Percentiles rank a stretch among this genome's conserved stretches.
Conservation (phyloP, 257 asterid genomes). For the Nicotiana tabacum region DNA sequence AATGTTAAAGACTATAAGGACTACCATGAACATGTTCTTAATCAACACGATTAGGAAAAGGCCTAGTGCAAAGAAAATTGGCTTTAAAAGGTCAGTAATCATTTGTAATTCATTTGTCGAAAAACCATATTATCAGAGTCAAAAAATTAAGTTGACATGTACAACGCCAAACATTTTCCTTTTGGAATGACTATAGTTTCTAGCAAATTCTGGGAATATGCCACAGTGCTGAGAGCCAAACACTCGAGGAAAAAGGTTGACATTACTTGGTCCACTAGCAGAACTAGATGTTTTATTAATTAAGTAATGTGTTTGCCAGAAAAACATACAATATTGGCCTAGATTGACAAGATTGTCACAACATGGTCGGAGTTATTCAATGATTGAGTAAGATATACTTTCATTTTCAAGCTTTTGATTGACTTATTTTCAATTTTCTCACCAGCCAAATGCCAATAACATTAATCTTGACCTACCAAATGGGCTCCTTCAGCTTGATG, state of each 20-base stretch:
- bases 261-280: background rate
- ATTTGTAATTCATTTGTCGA: no score
- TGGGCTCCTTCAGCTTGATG: background rate
- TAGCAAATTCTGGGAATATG: background rate
- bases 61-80: no score
- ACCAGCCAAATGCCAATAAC: background rate
- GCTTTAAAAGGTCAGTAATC: no score
- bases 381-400: conserved; percentile 8
- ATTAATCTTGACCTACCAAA: background rate
- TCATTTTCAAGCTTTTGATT: background rate
- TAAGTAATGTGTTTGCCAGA: background rate
- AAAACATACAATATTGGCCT: background rate
- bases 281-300: background rate
- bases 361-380: conserved; percentile 17
- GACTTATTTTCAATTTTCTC: background rate
- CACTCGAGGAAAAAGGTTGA: background rate
- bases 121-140: no score
- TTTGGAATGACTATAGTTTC: background rate
- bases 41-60: no score
- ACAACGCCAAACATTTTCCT: background rate
- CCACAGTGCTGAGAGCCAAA: background rate
- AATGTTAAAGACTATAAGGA: no score
- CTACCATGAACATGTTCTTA: no score
- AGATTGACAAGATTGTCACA: conserved; percentile 6
- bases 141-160: no score